Percentiles rank a stretch among this genome's conserved stretches.
phyloP scores from a whole-genome alignment of 352 stramenopile species.

The Pythium diclinum region DNA sequence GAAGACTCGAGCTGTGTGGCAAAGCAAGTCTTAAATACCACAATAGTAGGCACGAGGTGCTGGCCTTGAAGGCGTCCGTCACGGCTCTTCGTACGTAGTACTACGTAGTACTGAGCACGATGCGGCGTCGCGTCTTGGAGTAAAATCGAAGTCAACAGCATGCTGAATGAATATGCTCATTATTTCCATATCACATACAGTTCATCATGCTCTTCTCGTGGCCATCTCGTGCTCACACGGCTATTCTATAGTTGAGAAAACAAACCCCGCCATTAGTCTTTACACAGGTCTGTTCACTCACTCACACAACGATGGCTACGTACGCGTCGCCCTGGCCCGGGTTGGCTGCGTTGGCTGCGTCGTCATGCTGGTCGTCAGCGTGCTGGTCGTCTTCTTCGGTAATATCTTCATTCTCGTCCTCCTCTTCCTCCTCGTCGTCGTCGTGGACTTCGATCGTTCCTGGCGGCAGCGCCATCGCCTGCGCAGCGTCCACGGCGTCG shows the following conservation, averaged over 20 bases:
- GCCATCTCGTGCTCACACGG: neutral
- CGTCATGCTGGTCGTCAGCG: neutral
- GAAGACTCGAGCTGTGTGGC: too few relatives aligned
- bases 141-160: too few relatives aligned
- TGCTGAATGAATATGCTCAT: too few relatives aligned
- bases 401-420: constrained; percentile 23
- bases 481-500: neutral
- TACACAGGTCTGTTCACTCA: neutral
- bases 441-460: constrained; percentile 25
- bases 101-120: too few relatives aligned
- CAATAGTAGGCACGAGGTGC: too few relatives aligned
- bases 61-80: too few relatives aligned
- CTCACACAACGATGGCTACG: neutral
- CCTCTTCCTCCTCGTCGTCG: constrained; percentile 11
- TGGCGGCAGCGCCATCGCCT: constrained; percentile 13
- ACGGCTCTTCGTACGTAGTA: too few relatives aligned
- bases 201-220: too few relatives aligned
- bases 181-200: too few relatives aligned
- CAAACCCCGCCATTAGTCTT: neutral
- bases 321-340: constrained; percentile 13
- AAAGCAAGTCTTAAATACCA: too few relatives aligned
- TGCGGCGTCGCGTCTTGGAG: too few relatives aligned
- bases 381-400: constrained; percentile 7
- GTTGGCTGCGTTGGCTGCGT: too few relatives aligned
- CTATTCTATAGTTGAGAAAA: neutral